These are phyloP conservation scores for Penicillium cosmopolitanum DNA, from an alignment of 495 filamentous ascomycete genomes.

Conservation along the genomic window DNA sequence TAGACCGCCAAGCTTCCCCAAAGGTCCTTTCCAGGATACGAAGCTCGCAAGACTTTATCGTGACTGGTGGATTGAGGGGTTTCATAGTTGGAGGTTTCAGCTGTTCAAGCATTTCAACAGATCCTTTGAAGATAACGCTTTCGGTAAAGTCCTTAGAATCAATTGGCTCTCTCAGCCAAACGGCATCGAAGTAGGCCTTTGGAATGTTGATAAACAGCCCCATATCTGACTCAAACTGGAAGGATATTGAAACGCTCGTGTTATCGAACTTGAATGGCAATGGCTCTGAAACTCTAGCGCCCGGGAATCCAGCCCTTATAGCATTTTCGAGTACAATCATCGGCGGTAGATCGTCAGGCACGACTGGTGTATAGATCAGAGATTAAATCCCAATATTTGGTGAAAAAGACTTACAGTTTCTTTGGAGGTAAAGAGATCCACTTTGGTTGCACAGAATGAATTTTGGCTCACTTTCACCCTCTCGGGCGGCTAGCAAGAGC, in stretches of 20 bases:
- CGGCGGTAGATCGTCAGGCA: too few relatives aligned
- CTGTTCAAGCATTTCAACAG: constrained; percentile 39
- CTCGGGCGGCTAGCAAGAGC: too few relatives aligned
- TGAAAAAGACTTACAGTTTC: too few relatives aligned
- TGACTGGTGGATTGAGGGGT: constrained; percentile 34
- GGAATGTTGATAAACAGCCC: constrained; percentile 25
- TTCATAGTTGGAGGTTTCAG: constrained; percentile 39
- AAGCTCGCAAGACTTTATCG: constrained; percentile 41
- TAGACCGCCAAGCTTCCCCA: constrained; percentile 43
- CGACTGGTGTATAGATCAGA: too few relatives aligned
- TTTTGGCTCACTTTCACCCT: too few relatives aligned
- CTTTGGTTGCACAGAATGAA: too few relatives aligned
- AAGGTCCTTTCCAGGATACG: constrained; percentile 44
- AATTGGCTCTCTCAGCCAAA: constrained; percentile 40
- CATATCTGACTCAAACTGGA: not conserved
- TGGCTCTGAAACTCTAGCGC: too few relatives aligned
- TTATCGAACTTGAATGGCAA: not conserved
- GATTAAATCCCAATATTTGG: too few relatives aligned
- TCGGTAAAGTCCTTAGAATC: constrained; percentile 41
- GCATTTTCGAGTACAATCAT: too few relatives aligned
- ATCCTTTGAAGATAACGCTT: constrained; percentile 39
- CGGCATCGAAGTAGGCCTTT: constrained; percentile 42
- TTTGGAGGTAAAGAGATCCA: too few relatives aligned
- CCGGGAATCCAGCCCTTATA: too few relatives aligned
- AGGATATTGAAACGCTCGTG: too few relatives aligned